These are phyloP conservation scores for Anastatica hierochuntica DNA, from an alignment of 345 rosid species.

Conservation along the genomic window DNA sequence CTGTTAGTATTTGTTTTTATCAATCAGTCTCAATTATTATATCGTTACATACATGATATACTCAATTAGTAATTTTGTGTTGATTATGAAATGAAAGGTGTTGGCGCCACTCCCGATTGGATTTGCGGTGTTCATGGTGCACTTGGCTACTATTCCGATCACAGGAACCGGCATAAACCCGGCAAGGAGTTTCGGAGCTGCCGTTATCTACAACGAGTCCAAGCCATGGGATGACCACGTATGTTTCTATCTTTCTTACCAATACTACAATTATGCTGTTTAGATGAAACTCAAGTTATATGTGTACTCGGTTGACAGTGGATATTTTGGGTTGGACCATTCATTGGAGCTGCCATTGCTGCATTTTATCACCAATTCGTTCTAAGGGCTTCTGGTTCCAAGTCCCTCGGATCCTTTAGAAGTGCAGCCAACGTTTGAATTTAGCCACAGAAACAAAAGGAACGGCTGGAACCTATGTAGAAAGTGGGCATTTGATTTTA, in stretches of 20 bases:
- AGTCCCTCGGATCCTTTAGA: conserved; percentile 51
- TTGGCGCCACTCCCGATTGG: conserved; percentile 97
- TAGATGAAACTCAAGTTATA: no score
- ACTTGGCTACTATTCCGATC: conserved; percentile 80
- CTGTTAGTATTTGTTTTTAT: no score
- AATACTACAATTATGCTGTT: no score
- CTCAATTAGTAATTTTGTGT: no score
- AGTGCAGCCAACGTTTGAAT: conserved; percentile 33
- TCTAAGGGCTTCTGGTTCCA: conserved; percentile 42
- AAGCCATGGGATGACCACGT: conserved; percentile 98
- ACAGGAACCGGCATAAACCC: conserved; percentile 97
- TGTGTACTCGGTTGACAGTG: conserved; percentile 29
- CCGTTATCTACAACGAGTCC: conserved; percentile 61
- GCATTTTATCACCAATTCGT: conserved; percentile 51
- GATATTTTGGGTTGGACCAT: conserved; percentile 76
- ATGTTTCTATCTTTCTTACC: no score
- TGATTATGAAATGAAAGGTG: conserved; percentile 34
- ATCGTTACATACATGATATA: no score
- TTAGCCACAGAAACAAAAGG: no score
- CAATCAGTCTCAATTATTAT: no score
- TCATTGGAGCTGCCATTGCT: conserved; percentile 55
- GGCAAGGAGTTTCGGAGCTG: conserved; percentile 95
- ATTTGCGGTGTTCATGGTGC: conserved; percentile 97
- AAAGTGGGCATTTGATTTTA: no score
- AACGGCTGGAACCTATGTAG: no score